Conservation (phyloP, 805 yeast species). For the Torulaspora microellipsoides region DNA sequence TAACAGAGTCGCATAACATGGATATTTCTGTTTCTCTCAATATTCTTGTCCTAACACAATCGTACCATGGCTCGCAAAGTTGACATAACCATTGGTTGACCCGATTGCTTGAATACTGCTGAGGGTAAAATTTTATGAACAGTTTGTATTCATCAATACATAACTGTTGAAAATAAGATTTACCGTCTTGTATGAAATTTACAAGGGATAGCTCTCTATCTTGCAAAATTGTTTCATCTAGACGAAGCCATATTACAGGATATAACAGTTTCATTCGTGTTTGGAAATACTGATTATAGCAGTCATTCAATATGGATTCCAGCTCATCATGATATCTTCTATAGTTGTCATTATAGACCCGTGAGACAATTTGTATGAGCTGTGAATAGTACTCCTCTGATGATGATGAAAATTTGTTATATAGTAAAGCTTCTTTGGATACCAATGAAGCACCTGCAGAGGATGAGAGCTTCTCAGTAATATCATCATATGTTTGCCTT, state of each 20-base stretch:
- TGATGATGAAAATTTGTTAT: conserved; percentile 55
- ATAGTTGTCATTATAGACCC: conserved; percentile 31
- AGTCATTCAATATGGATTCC: conserved; percentile 46
- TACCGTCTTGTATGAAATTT: conserved; percentile 56
- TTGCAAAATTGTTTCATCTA: conserved; percentile 29
- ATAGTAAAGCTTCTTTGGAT: conserved; percentile 58
- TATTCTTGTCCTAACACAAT: conserved; percentile 57
- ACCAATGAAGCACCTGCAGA: conserved; percentile 31
- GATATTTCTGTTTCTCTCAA: conserved; percentile 67
- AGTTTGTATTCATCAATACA: conserved; percentile 57
- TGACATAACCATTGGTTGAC: conserved; percentile 57
- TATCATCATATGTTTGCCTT: conserved; percentile 33
- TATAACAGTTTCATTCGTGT: conserved; percentile 49
- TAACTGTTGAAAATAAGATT: conserved; percentile 55
- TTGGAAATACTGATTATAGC: conserved; percentile 58
- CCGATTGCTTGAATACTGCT: conserved; percentile 32
- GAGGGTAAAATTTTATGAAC: conserved; percentile 51
- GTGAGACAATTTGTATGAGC: conserved; percentile 37
- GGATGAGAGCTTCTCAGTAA: conserved; percentile 24
- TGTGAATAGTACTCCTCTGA: conserved; percentile 38
- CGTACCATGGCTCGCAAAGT: conserved; percentile 75
- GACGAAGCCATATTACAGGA: conserved; percentile 38
- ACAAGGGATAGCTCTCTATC: conserved; percentile 39
- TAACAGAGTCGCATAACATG: conserved; percentile 68
- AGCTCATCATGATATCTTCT: conserved; percentile 59